phyloP scores from a whole-genome alignment of 106 monocot genomes.

The Xerophyta viscosa region DNA sequence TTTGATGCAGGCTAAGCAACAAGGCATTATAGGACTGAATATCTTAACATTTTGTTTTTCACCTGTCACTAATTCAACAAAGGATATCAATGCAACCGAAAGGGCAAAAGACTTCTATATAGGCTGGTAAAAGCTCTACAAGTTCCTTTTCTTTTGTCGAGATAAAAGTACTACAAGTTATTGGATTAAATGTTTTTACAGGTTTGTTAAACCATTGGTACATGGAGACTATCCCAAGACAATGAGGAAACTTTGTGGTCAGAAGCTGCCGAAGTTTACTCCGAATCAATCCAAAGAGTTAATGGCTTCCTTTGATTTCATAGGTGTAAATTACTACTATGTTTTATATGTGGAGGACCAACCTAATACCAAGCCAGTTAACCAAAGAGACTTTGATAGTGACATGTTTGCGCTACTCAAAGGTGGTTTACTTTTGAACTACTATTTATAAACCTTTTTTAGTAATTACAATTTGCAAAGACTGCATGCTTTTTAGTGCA shows the following conservation, averaged over 20 bases:
- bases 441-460: neutral
- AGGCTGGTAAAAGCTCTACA: conserved; percentile 30
- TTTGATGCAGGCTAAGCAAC: conserved; percentile 20
- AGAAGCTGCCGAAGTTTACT: conserved; percentile 13
- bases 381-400: neutral
- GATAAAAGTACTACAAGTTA: no score
- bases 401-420: conserved; percentile 11
- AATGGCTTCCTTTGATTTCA: conserved; percentile 21
- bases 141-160: no score
- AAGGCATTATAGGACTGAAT: conserved; percentile 38
- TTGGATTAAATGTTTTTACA: neutral
- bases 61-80: conserved; percentile 30
- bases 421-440: neutral
- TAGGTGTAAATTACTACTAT: conserved; percentile 18
- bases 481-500: neutral
- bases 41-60: conserved; percentile 13
- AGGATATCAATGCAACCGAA: conserved; percentile 25
- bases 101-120: conserved; percentile 24
- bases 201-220: conserved; percentile 13
- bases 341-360: conserved; percentile 1
- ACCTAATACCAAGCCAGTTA: neutral
- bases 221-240: conserved; percentile 17
- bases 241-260: conserved; percentile 15
- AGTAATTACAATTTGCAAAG: no score
- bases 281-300: conserved; percentile 5